phyloP scores from a whole-genome alignment of 176 grass and related monocot species.

The Carex littledalei region DNA sequence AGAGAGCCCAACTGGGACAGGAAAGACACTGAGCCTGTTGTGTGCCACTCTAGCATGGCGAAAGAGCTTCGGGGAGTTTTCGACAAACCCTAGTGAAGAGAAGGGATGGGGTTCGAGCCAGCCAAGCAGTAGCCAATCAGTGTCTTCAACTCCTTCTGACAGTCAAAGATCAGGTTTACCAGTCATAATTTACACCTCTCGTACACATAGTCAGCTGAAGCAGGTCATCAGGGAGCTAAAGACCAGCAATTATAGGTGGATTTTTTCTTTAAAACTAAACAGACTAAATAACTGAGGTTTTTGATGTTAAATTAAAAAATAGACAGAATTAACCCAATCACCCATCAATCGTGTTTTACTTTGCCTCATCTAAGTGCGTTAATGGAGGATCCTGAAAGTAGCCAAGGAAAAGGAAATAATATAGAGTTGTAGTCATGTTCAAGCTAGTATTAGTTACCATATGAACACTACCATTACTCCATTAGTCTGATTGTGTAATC shows the following conservation, averaged over 20 bases:
- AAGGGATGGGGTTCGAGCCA: conserved; percentile 43
- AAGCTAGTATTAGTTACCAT: conserved; percentile 1
- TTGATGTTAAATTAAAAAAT: background rate
- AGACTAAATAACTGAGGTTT: background rate
- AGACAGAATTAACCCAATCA: background rate
- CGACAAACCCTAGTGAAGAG: conserved; percentile 32
- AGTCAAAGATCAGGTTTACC: conserved; percentile 42
- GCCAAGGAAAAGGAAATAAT: background rate
- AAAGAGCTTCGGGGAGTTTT: conserved; percentile 67
- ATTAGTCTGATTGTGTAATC: background rate
- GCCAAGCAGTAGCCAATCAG: conserved; percentile 46
- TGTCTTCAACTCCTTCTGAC: conserved; percentile 13
- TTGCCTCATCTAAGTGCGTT: background rate
- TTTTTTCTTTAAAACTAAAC: background rate
- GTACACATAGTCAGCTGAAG: conserved; percentile 92
- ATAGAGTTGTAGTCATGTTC: too few relatives aligned
- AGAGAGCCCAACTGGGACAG: conserved; percentile 91
- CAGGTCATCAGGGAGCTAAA: conserved; percentile 95
- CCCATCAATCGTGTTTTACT: background rate
- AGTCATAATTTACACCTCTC: conserved; percentile 87
- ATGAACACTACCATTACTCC: too few relatives aligned
- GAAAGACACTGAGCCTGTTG: conserved; percentile 86
- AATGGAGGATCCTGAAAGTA: background rate
- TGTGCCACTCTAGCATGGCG: conserved; percentile 85
- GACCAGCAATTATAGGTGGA: conserved; percentile 77